phyloP scores from a whole-genome alignment of 2,329 filamentous ascomycete species.

The Cladophialophora carrionii region DNA sequence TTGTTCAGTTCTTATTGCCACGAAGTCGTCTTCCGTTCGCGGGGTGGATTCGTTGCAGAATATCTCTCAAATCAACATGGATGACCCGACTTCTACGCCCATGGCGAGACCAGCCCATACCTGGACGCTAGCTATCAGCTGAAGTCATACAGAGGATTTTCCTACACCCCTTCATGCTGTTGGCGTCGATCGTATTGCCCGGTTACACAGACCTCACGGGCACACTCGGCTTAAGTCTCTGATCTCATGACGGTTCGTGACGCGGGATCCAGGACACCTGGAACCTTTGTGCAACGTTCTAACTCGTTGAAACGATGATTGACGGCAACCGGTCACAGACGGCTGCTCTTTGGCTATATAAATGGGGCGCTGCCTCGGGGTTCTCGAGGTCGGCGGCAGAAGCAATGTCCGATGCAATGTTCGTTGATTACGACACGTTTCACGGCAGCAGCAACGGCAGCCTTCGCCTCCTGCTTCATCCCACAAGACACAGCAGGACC shows the following conservation, averaged over 20 bases:
- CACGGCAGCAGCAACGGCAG: slow-evolving; percentile 3
- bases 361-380: background rate
- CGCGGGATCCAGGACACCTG: background rate
- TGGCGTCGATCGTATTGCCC: slow-evolving; percentile 2
- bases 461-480: background rate
- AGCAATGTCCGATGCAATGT: background rate
- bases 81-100: background rate
- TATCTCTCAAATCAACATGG: background rate
- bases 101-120: background rate
- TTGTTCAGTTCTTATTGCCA: slow-evolving; percentile 19
- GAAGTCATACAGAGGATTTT: background rate
- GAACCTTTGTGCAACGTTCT: slow-evolving; percentile 19
- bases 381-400: background rate
- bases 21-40: background rate
- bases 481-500: background rate
- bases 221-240: background rate
- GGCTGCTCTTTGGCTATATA: background rate
- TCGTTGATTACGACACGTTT: slow-evolving; percentile 12
- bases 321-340: slow-evolving; percentile 8
- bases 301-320: slow-evolving; percentile 4
- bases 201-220: background rate
- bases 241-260: slow-evolving; percentile 1
- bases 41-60: slow-evolving; percentile 3
- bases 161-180: background rate
- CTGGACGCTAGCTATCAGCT: slow-evolving; percentile 9